Evolutionary conservation across 228 moss, liverwort and hornwort genomes (phyloP), one percentile per base, ranked within the genome.

Genomic region (Sphagnum magellanicum): DNA sequence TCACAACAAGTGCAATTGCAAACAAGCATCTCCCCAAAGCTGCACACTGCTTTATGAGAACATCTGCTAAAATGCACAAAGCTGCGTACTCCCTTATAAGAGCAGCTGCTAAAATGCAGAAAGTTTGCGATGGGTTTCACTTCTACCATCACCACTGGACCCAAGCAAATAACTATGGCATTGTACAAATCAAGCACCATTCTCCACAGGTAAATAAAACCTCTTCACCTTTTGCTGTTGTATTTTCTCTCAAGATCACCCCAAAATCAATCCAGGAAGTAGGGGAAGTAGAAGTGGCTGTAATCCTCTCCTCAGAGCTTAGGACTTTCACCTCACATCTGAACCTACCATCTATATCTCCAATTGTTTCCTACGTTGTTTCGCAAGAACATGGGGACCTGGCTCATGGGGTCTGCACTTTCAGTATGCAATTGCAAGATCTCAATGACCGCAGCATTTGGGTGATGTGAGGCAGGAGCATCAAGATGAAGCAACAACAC

Each of bases 1-100:
- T 96, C 62, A 96, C 96, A 61, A 90, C 96, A 14, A 96, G 96
- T 79, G 96, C 96, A n/a, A 96, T 96, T 68, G 96, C 96, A 1
- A 96, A 96, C 66, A 81, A 83, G 58, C 81, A 92, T n/a, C 89
- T 96, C 8, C 91, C 96, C 0, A 96, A 91, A 77, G 81, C 96
- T 48, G 96, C 96, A n/a, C 91, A 96, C 74, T 96, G 91, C 60
- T 77, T 88, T 60, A 32, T 32, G 32, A 32, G 32, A 32, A 32
- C 32, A 32, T 2, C 32, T 32, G 32, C 32, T 32, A 32, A 32
- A 32, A 3, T 32, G 32, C 32, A 32, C 32, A 32, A 32, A 32
- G 32, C 32, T 32, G 32, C 32, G 3, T 32, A 32, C 32, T 32
- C 2, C 32, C 32, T 32, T 32, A 76, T 96, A 78, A 79, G 96